A percentile compares a stretch with the other conserved stretches of the same genome.
Conservation (phyloP, 345 rosid genomes). For the Isatis tinctoria region DNA sequence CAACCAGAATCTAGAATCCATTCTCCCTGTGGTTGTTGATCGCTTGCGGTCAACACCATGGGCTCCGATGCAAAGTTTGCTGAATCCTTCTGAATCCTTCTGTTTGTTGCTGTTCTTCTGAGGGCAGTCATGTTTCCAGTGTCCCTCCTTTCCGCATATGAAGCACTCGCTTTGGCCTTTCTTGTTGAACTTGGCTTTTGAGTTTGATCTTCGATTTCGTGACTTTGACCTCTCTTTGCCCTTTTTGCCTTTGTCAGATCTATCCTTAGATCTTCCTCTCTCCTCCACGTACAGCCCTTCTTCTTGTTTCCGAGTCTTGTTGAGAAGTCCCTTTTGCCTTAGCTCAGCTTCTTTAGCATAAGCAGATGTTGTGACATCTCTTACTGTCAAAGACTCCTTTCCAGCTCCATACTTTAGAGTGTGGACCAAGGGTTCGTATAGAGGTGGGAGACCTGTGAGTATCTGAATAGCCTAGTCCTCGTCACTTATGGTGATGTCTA, state of each 20-base stretch:
- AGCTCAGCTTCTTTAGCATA: background rate
- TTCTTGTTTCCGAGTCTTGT: no score
- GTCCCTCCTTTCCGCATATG: background rate
- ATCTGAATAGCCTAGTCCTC: background rate
- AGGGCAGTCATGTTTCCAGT: background rate
- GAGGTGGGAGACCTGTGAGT: background rate
- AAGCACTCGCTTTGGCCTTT: background rate
- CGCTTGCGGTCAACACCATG: background rate
- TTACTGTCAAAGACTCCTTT: background rate
- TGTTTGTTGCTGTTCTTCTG: background rate
- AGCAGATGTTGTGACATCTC: background rate
- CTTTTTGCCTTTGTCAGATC: no score
- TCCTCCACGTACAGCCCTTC: background rate
- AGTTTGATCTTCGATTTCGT: no score
- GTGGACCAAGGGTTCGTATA: background rate
- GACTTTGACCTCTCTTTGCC: background rate
- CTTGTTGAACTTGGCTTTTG: background rate
- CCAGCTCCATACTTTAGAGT: background rate
- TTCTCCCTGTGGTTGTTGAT: no score
- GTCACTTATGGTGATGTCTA: background rate
- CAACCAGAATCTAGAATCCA: background rate
- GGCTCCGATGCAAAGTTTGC: background rate
- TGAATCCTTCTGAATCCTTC: no score
- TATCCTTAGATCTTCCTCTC: background rate
- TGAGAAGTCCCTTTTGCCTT: no score